Evolutionary conservation across 2,329 filamentous ascomycete genomes (phyloP), one percentile per base, ranked within the genome.

Genomic region (Nigrospora oryzae): DNA sequence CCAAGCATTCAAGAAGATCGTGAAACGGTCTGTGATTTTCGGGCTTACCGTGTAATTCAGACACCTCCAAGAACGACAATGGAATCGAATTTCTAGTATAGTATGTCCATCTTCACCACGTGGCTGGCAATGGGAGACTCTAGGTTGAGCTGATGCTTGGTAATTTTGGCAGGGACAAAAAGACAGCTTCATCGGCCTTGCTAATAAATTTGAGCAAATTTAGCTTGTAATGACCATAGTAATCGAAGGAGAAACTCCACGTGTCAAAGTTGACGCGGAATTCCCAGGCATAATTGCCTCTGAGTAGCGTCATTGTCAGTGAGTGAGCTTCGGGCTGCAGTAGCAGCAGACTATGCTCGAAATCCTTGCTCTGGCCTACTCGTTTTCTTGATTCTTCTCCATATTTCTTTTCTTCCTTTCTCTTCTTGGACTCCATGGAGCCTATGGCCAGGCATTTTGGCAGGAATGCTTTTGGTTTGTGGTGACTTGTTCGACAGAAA

Each of bases 61-160:
- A 77, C 2, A 75, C 66, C 30, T 73, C 68, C 16, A 55, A 63
- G 10, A 83, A 67, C 0, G 77, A 73, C 3, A 83, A 52, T 0
- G 70, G 75, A 69, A 28, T 71, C 50, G 31, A 79, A 69, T 2
- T 64, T 73, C 16, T 66, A 64, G 34, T 74, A 71, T 0, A 70
- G 63, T 13, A 81, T 70, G 40, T 77, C 69, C 32, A 80, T 60
- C 19, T 64, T 55, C 4, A 65, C 48, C 0, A 50, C 49, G 1
- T 50, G 51, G 5, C 44, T 42, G 0, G 19, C 16, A 3, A 45
- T 42, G 3, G 39, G 7, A 36, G 71, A 55, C 0, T 49, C 63
- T 33, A 78, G 49, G 28, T 70, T 63, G 41, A 81, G 52, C 3
- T 53, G 53, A 6, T 61, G 57, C 43, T 65, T 69, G 11, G 64